Percentiles rank a stretch among this genome's conserved stretches.
phyloP scores from a whole-genome alignment of 164 flowering plant genomes.

The Magnolia sinica region DNA sequence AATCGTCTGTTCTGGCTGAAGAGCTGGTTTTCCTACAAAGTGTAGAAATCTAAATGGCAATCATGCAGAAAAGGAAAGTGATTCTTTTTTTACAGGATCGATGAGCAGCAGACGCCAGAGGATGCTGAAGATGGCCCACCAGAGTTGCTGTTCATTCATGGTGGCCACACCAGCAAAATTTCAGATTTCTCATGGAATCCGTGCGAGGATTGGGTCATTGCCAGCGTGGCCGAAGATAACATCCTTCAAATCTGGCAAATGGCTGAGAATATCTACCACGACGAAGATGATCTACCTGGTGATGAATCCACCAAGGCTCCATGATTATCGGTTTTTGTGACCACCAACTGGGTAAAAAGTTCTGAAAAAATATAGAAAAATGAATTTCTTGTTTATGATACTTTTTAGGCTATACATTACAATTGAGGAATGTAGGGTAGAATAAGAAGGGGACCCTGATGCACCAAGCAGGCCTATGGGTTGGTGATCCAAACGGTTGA shows the following conservation, averaged over 20 bases:
- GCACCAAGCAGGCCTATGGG: too few relatives aligned
- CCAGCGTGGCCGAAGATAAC: constrained; percentile 96
- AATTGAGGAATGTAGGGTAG: too few relatives aligned
- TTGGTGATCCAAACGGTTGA: too few relatives aligned
- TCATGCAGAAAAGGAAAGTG: neutral
- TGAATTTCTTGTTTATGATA: too few relatives aligned
- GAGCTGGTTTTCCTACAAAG: neutral
- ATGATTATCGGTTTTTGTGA: constrained; percentile 1
- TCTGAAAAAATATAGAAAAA: too few relatives aligned
- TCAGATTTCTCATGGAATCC: constrained; percentile 99
- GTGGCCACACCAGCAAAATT: constrained; percentile 95
- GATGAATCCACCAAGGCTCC: constrained; percentile 58
- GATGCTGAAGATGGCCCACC: constrained; percentile 99
- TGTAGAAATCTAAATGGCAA: neutral
- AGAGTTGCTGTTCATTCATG: constrained; percentile 91
- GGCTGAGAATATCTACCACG: constrained; percentile 97
- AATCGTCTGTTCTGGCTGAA: neutral
- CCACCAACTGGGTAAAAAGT: neutral
- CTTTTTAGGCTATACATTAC: too few relatives aligned
- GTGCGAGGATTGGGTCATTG: constrained; percentile 90
- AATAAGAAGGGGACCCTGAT: too few relatives aligned
- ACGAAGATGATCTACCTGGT: constrained; percentile 76
- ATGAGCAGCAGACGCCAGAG: constrained; percentile 84
- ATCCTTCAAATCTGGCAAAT: constrained; percentile 98
- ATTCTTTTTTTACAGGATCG: constrained; percentile 49